Evolutionary conservation across 768 basidiomycete genomes (phyloP), one percentile per base, ranked within the genome.

Genomic region (Lentinula edodes): DNA sequence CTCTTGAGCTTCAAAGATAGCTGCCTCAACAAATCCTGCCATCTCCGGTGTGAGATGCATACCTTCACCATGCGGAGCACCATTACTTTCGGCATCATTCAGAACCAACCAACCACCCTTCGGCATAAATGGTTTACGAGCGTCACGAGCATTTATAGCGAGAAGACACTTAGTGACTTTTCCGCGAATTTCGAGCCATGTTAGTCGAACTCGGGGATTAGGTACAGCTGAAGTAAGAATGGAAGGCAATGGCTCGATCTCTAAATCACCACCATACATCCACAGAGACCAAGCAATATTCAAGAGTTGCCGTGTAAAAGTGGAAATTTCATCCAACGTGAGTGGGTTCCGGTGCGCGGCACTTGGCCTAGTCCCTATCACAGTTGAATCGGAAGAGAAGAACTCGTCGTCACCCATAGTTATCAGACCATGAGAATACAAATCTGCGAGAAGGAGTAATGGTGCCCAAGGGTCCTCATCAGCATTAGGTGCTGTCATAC

Each of bases 371-470:
- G 67, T 61, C 32, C 50, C 32, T 46, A 56, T 35, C 42, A 51
- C 6, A 13, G 28, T 12, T 3, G 59, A 64, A 52, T 68, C 43
- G 7, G 73, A 64, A 9, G 68, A 68, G 70, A 97, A 97, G 76
- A 98, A 98, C 71, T 98, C 97, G 73, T 98, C 96, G 67, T 99
- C 97, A 1, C 92, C 92, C 82, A 98, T 91, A 0, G 94, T 94
- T 36, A 93, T 78, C 36, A 98, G 81, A 1, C 87, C 83, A 62
- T 95, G 90, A 2, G 86, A 81, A 72, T 97, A 96, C 10, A 97
- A 72, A 55, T 95, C 89, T 1, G 84, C 80, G 7, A 95, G 82
- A 60, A 97, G 81, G 7, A 98, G 75, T 1, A 98, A 73, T 2
- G 90, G 78, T 0, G 87, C 80, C 85, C 91, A 94, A 9, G 76